Evolutionary conservation across 2,329 filamentous ascomycete genomes (phyloP).

Genomic region (Neonectria neomacrospora): DNA sequence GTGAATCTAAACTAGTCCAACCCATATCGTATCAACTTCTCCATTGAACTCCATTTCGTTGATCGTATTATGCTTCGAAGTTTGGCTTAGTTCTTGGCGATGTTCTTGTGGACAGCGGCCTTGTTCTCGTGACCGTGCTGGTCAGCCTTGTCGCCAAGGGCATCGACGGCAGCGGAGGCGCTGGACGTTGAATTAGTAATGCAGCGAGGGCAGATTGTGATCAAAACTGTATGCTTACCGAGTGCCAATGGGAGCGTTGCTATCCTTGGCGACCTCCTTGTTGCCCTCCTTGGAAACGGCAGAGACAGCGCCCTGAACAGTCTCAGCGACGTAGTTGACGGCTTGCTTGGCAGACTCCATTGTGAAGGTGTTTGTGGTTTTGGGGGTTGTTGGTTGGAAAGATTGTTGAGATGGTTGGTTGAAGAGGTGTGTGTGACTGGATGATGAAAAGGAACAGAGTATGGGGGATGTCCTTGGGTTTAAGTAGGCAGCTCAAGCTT

Average conservation of each 20-base stretch:
- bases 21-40: neutral
- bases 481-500: slow-evolving; percentile 32
- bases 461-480: slow-evolving; percentile 29
- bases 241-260: slow-evolving; percentile 62
- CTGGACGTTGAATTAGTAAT: slow-evolving; percentile 50
- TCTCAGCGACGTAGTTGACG: slow-evolving; percentile 76
- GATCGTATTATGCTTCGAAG: slow-evolving; percentile 10
- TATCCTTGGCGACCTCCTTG: slow-evolving; percentile 75
- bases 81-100: slow-evolving; percentile 47
- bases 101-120: slow-evolving; percentile 56
- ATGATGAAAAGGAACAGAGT: slow-evolving; percentile 21
- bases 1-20: neutral
- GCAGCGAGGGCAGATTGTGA: neutral
- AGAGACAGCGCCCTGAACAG: slow-evolving; percentile 66
- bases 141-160: slow-evolving; percentile 60
- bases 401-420: slow-evolving; percentile 13
- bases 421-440: slow-evolving; percentile 28
- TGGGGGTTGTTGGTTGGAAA: slow-evolving; percentile 19
- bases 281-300: slow-evolving; percentile 75
- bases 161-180: slow-evolving; percentile 60
- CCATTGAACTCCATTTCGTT: slow-evolving; percentile 24
- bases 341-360: slow-evolving; percentile 69
- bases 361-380: slow-evolving; percentile 45
- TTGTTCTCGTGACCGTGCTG: slow-evolving; percentile 54
- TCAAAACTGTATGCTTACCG: slow-evolving; percentile 55